Percentiles rank a stretch among this genome's conserved stretches.
These are phyloP conservation scores for Colletotrichum echinochloae DNA, from an alignment of 2,329 filamentous ascomycete genomes.

Conservation along the genomic window DNA sequence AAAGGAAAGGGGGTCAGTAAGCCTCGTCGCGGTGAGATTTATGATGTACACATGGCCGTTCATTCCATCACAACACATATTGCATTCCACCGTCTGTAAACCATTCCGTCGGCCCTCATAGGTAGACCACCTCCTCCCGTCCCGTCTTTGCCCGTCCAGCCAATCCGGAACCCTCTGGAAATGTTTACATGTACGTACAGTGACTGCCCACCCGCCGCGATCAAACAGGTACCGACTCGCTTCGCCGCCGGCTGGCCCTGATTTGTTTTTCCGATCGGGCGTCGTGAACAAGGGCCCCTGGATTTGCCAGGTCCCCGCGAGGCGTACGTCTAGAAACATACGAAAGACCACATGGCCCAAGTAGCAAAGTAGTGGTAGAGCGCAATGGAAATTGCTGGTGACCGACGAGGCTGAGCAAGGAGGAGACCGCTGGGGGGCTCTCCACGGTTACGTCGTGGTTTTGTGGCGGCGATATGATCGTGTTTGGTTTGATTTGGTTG, in stretches of 20 bases:
- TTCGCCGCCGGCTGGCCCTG: neutral
- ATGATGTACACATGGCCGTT: neutral
- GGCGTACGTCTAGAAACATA: neutral
- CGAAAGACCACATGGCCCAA: neutral
- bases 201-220: slow-evolving; percentile 12
- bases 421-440: neutral
- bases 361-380: neutral
- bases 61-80: neutral
- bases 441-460: neutral
- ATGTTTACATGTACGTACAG: slow-evolving; percentile 17
- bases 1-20: neutral
- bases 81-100: too few species aligned
- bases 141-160: neutral
- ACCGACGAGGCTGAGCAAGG: slow-evolving; percentile 23
- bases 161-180: slow-evolving; percentile 18
- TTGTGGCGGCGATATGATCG: neutral
- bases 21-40: neutral
- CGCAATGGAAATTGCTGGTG: slow-evolving; percentile 6
- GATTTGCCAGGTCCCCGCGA: neutral
- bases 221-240: neutral
- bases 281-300: neutral
- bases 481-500: neutral
- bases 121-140: neutral
- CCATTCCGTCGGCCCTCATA: neutral
- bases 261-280: neutral